Percentiles rank a stretch among this genome's conserved stretches.
These are phyloP conservation scores for Moniliella sp. DNA, from an alignment of 1,284 basidiomycete genomes.

Conservation along the genomic window DNA sequence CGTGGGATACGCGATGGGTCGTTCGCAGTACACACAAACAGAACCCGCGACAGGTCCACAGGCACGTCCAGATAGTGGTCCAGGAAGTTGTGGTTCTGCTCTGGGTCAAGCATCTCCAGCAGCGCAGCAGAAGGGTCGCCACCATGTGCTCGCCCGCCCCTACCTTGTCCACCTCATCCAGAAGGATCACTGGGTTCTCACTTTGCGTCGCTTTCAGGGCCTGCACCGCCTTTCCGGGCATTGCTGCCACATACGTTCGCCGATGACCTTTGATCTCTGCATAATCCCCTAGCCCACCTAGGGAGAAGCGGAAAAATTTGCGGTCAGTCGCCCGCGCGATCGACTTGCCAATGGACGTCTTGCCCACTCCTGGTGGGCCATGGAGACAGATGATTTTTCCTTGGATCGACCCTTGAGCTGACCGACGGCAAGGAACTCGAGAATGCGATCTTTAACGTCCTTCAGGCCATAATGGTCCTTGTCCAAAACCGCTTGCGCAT, in stretches of 20 bases:
- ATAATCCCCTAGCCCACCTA: conserved; percentile 85
- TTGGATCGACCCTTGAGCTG: conserved; percentile 86
- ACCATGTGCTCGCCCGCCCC: conserved; percentile 58
- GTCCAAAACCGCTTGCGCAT: conserved; percentile 66
- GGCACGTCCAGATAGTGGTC: conserved; percentile 97
- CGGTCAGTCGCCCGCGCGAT: conserved; percentile 68
- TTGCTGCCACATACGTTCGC: conserved; percentile 68
- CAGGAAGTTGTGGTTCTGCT: conserved; percentile 85
- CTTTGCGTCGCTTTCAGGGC: conserved; percentile 87
- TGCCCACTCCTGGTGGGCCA: conserved; percentile 89
- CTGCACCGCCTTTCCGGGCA: conserved; percentile 94
- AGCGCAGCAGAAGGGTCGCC: conserved; percentile 85
- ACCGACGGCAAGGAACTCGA: conserved; percentile 92
- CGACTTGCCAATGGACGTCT: conserved; percentile 68
- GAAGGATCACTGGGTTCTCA: conserved; percentile 74
- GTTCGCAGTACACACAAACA: conserved; percentile 72
- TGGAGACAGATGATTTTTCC: conserved; percentile 94
- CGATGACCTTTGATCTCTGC: conserved; percentile 98
- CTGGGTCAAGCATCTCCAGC: conserved; percentile 94
- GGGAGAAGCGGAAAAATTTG: conserved; percentile 85
- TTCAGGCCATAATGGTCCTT: conserved; percentile 90
- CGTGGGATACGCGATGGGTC: conserved; percentile 79
- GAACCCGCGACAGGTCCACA: conserved; percentile 77
- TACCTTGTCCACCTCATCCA: conserved; percentile 97
- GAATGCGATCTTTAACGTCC: conserved; percentile 82